Base-by-base conservation (phyloP, 306 rosid species). In the Herpetospermum pedunculosum region DNA sequence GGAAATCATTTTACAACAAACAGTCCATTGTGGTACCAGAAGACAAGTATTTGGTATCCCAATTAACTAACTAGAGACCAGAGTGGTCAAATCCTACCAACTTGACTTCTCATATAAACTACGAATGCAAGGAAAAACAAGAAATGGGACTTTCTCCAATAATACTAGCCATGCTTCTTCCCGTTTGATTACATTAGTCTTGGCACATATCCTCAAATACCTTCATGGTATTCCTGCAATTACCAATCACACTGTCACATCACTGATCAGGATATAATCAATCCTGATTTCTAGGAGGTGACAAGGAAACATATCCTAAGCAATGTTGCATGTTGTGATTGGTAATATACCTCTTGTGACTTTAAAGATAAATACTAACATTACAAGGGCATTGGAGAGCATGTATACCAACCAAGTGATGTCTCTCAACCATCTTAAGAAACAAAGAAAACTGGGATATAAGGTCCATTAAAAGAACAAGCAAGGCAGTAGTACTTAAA, bases 181-280 rank as follows among this genome's bases (percentile, higher is more conserved):
- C 79, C 69, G 75, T 64, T 72, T 80, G 69, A 77, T 67, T 77
- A 78, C 70, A 80, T 62, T 55, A 76, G 58, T 41, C 76, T 72
- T 58, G 60, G 74, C 25, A 64, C 50, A 82, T 34, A 75, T 75
- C 76, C 81, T 77, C 73, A 59, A 76, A 77, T 60, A 81, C 55
- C 59, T 74, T 71, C 57, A 80, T 63, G 73, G 73, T 55, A 73
- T 71, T 65, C 83, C 84, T 76, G 80, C 78, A 82, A 78, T 80
- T 82, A 80, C 77, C 79, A 78, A 78, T 77, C 78, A 77, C 76
- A 82, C 18, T 67, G 30, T 69, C 80, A 78, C 81, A 84, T 78
- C 80, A 77, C 72, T 58, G 70, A 67, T 25, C 47, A 78, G 29
- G 72, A 30, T 49, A 72, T 47, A 53, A 65, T 9, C 53, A 84